Conservation (phyloP, 1,284 basidiomycete species). For the Puccinia coronata region DNA sequence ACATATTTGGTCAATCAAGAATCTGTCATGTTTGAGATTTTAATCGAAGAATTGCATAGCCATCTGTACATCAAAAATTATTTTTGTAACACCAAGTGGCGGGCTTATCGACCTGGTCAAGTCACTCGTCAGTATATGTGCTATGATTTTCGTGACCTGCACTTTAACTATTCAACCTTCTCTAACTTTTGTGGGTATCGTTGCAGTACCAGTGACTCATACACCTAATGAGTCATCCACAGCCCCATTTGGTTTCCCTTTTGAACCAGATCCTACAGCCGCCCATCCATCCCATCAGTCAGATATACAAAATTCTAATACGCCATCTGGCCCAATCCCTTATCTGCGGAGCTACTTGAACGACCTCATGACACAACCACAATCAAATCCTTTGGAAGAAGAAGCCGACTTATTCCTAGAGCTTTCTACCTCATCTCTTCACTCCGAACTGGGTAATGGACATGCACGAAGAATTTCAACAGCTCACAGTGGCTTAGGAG, state of each 20-base stretch:
- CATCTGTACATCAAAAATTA: conserved; percentile 97
- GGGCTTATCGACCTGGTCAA: conserved; percentile 78
- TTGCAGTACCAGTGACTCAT: conserved; percentile 59
- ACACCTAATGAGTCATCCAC: conserved; percentile 53
- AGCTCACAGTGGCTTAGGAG: conserved; percentile 34
- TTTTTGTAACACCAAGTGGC: conserved; percentile 93
- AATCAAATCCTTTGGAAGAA: conserved; percentile 75
- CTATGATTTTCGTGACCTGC: not conserved
- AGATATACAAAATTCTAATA: not conserved
- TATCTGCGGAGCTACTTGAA: conserved; percentile 66
- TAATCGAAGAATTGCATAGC: conserved; percentile 92
- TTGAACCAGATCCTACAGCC: conserved; percentile 33
- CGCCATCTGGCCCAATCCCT: conserved; percentile 16
- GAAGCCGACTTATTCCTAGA: conserved; percentile 59
- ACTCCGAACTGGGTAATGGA: conserved; percentile 50
- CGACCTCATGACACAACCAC: conserved; percentile 70
- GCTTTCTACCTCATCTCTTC: conserved; percentile 19
- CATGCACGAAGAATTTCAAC: conserved; percentile 50
- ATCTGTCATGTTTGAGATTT: conserved; percentile 81
- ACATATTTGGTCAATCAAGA: conserved; percentile 85
- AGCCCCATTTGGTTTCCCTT: conserved; percentile 30
- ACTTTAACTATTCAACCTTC: conserved; percentile 10
- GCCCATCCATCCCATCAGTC: conserved; percentile 17
- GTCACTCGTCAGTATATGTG: conserved; percentile 66
- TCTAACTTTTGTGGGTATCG: conserved; percentile 18